Evolutionary conservation across 345 rosid species (phyloP).

Genomic region (Eucalyptus tenuipes): DNA sequence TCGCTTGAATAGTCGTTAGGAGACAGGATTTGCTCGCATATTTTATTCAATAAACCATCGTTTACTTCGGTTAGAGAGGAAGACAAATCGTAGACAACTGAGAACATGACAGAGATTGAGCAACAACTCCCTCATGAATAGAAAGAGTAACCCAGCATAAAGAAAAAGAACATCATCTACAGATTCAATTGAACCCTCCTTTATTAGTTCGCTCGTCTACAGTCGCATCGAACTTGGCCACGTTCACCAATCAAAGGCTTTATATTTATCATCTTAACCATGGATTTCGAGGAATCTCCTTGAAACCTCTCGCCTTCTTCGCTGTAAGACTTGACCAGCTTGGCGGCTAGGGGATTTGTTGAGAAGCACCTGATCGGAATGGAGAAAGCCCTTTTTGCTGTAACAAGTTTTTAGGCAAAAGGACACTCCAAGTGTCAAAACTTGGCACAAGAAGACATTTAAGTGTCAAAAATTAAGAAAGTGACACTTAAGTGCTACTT

Average conservation of each 20-base stretch:
- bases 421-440: too few species aligned
- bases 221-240: background rate
- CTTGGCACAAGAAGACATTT: too few species aligned
- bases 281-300: background rate
- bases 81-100: background rate
- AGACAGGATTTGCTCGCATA: background rate
- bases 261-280: background rate
- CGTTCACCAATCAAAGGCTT: background rate
- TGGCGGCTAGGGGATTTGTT: background rate
- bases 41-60: background rate
- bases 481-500: too few species aligned
- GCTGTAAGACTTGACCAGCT: background rate
- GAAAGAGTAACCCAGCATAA: background rate
- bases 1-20: background rate
- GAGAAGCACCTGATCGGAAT: background rate
- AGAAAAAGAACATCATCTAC: background rate
- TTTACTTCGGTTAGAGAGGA: background rate
- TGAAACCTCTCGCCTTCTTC: background rate
- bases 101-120: background rate
- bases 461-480: too few species aligned
- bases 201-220: background rate
- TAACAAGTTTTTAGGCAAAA: too few species aligned
- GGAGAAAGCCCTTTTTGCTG: background rate
- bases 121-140: background rate
- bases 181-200: background rate